Conservation (phyloP, 2,329 filamentous ascomycete genomes). For the Blastomyces percursus region DNA sequence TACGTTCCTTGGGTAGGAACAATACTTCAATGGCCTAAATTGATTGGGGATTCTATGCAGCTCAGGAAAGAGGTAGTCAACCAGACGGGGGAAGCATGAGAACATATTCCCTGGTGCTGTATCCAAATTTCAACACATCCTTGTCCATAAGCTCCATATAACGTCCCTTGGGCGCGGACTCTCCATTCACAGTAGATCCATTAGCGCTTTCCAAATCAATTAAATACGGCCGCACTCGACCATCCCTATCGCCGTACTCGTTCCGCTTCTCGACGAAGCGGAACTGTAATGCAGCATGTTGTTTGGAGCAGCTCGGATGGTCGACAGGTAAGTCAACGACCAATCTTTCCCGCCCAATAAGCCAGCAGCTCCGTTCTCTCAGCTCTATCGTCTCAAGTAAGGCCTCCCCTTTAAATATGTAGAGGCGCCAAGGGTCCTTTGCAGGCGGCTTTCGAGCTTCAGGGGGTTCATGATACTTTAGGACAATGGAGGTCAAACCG, state of each 20-base stretch:
- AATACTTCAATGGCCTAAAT: slow-evolving; percentile 6
- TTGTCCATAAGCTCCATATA: slow-evolving; percentile 81
- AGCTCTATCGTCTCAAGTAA: slow-evolving; percentile 74
- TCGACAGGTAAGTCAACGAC: slow-evolving; percentile 77
- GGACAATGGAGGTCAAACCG: slow-evolving; percentile 57
- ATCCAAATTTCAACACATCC: slow-evolving; percentile 79
- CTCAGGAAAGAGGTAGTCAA: slow-evolving; percentile 6
- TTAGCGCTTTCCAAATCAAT: slow-evolving; percentile 92
- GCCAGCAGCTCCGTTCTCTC: slow-evolving; percentile 70
- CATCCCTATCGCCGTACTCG: slow-evolving; percentile 74
- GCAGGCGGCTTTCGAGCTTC: slow-evolving; percentile 81
- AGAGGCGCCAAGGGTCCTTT: slow-evolving; percentile 74
- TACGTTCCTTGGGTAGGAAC: not conserved
- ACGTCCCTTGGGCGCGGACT: slow-evolving; percentile 59
- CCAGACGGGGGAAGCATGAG: slow-evolving; percentile 58
- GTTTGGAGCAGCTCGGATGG: slow-evolving; percentile 87
- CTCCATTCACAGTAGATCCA: slow-evolving; percentile 72
- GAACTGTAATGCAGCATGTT: slow-evolving; percentile 93
- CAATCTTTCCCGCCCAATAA: slow-evolving; percentile 67
- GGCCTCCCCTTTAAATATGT: slow-evolving; percentile 77
- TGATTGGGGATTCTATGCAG: not conserved
- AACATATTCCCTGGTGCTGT: slow-evolving; percentile 89
- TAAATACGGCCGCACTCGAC: slow-evolving; percentile 72
- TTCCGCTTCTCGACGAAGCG: slow-evolving; percentile 71
- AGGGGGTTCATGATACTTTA: slow-evolving; percentile 93